Evolutionary conservation across 1,284 basidiomycete species (phyloP), one percentile per base, ranked within the genome.

Genomic region (Apiotrichum sp.): DNA sequence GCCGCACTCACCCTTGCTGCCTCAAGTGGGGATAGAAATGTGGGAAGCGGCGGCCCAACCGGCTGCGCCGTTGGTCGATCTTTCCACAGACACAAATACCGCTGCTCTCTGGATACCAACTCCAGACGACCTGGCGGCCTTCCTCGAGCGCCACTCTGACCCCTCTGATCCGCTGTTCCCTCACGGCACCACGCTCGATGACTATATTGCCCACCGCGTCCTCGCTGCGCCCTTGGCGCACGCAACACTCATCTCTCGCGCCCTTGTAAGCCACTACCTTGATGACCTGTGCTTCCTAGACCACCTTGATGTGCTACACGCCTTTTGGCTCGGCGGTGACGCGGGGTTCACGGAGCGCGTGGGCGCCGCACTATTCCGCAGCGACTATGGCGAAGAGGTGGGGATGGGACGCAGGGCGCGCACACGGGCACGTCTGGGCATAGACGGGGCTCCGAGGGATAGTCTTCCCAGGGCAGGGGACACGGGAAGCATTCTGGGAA

Each of bases 251-350:
- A 63, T 73, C 36, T 71, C 73, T 0, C 66, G 63, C 7, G 63
- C 69, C 1, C 68, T 76, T 3, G 66, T 74, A 13, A 69, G 68
- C 22, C 59, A 70, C 10, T 74, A 70, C 50, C 62, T 76, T 38
- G 65, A 70, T 45, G 70, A 73, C 50, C 63, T 74, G 22, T 46
- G 61, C 11, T 65, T 73, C 46, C 59, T 73, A 13, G 68, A 69
- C 47, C 71, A 74, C 46, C 61, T 74, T 3, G 71, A 74, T 50
- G 63, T 74, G 33, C 69, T 76, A 3, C 57, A 53, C 0, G 56
- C 68, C 1, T 74, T 69, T 57, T 73, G 69, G 64, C 65, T 76
- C 1, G 72, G 68, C 29, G 68, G 67, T 1, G 69, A 74, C 47
- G 65, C 67, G 1, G 58, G 61, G 2, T 76, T 74, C 53, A 49